Evolutionary conservation across 2,329 filamentous ascomycete species (phyloP), one percentile per base, ranked within the genome.

Genomic region (Fusarium neocosmosporiellum): DNA sequence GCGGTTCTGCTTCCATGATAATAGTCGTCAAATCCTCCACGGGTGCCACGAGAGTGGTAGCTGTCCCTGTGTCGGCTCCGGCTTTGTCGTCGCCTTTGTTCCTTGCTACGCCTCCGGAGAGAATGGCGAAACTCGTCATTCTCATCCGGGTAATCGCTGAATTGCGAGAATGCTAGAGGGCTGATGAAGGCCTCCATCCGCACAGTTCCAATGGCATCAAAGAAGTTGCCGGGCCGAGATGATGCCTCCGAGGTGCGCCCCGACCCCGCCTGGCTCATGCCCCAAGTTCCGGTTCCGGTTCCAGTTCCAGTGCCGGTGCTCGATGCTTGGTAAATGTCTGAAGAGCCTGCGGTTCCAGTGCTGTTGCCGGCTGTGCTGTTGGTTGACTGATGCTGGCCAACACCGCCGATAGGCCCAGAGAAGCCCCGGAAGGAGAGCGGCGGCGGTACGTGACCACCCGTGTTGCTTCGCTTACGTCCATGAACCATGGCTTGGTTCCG

Each of bases 131-230:
- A 82, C 70, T 89, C 87, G 27, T 88, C 87, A 24, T 83, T 80
- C 70, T 88, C 87, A 62, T 87, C 84, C 0, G 84, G 83, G 46
- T 84, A 81, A 14, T 88, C 86, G 14, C 84, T 83, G 60, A 86
- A 83, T 31, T 84, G 83, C 3, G 83, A 83, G 69, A 86, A 84
- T 1, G 88, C 84, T 13, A 91, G 80, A 0, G 90, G 90, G 75
- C 86, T 90, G 74, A 99, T 97, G 81, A 98, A 99, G 0, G 96
- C 96, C 81, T 98, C 96, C 96, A 99, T 98, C 31, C 96, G 91
- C 54, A 98, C 91, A 2, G 95, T 98, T 2, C 95, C 95, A 66
- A 97, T 92, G 1, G 93, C 93, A 76, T 97, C 95, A 78, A 96
- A 96, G 84, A 96, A 95, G 80, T 91, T 90, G 65, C 84, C 84